A percentile compares a stretch with the other conserved stretches of the same genome.
phyloP scores from a whole-genome alignment of 768 basidiomycete genomes.

The Pleurotus sapidus region DNA sequence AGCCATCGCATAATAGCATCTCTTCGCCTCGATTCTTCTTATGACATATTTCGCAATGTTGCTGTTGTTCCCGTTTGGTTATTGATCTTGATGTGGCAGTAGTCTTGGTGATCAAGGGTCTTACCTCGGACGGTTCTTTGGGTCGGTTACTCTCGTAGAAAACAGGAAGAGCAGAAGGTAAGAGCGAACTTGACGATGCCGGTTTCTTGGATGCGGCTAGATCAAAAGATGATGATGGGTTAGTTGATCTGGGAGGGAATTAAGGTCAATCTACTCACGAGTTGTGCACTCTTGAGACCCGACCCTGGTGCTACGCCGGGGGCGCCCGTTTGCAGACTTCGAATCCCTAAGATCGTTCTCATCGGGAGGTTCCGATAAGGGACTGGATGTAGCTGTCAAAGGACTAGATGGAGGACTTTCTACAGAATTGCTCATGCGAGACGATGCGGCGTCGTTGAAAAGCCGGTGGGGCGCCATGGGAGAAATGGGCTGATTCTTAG shows the following conservation, averaged over 20 bases:
- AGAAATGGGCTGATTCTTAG: slow-evolving; percentile 59
- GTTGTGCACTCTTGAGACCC: slow-evolving; percentile 47
- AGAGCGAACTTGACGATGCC: slow-evolving; percentile 14
- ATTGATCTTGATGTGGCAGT: slow-evolving; percentile 23
- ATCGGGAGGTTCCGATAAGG: slow-evolving; percentile 77
- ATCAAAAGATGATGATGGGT: slow-evolving; percentile 8
- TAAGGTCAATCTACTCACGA: slow-evolving; percentile 24
- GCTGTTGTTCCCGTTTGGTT: slow-evolving; percentile 35
- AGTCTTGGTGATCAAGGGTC: slow-evolving; percentile 18
- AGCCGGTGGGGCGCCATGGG: slow-evolving; percentile 28
- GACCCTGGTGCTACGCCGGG: slow-evolving; percentile 52
- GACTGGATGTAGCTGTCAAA: slow-evolving; percentile 73
- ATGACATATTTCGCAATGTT: slow-evolving; percentile 92
- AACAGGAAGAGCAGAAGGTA: slow-evolving; percentile 37
- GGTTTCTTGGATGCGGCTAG: slow-evolving; percentile 36
- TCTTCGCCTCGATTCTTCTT: slow-evolving; percentile 85
- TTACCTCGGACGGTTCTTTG: slow-evolving; percentile 54
- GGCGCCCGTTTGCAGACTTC: slow-evolving; percentile 33
- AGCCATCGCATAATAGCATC: slow-evolving; percentile 91
- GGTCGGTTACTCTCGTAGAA: slow-evolving; percentile 46
- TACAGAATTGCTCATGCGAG: slow-evolving; percentile 38
- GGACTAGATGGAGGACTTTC: slow-evolving; percentile 71
- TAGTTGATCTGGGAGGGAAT: slow-evolving; percentile 8
- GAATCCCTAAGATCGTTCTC: slow-evolving; percentile 63
- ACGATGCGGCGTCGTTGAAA: slow-evolving; percentile 37